A percentile compares a stretch with the other conserved stretches of the same genome.
Conservation (phyloP, 768 basidiomycete genomes). For the Trametes gibbosa region DNA sequence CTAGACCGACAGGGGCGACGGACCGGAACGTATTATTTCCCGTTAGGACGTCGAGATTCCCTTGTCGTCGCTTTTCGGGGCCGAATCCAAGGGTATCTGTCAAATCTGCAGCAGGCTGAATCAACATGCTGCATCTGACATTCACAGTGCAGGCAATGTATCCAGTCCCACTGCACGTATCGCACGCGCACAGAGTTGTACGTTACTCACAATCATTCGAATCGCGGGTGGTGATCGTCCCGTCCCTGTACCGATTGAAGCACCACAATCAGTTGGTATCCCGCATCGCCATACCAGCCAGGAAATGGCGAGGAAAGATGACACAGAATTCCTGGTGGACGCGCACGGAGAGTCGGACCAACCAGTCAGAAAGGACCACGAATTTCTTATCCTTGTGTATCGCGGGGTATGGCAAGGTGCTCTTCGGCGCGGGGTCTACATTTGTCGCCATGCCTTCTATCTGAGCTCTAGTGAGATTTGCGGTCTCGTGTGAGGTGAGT, state of each 20-base stretch:
- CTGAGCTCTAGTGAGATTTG: background rate
- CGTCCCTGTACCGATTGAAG: constrained; percentile 55
- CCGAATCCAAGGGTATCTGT: constrained; percentile 93
- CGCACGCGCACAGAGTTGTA: background rate
- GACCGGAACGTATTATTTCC: constrained; percentile 71
- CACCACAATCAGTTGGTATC: background rate
- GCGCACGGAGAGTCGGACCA: constrained; percentile 17
- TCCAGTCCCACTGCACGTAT: background rate
- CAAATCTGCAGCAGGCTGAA: constrained; percentile 48
- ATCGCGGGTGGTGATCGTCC: constrained; percentile 90
- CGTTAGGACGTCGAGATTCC: constrained; percentile 70
- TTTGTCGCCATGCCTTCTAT: constrained; percentile 5
- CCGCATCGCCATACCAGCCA: no score
- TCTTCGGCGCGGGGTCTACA: constrained; percentile 42
- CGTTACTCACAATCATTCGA: constrained; percentile 87
- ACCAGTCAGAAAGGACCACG: constrained; percentile 91
- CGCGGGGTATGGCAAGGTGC: constrained; percentile 78
- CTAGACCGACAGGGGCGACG: constrained; percentile 7
- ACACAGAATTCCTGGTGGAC: no score
- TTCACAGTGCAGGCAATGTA: background rate
- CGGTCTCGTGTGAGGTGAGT: background rate
- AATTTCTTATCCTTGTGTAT: constrained; percentile 79
- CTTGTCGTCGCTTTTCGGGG: constrained; percentile 61
- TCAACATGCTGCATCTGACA: background rate
- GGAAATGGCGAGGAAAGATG: background rate